phyloP scores from a whole-genome alignment of 805 yeast genomes.

The Cyberlindnera xylosilytica region DNA sequence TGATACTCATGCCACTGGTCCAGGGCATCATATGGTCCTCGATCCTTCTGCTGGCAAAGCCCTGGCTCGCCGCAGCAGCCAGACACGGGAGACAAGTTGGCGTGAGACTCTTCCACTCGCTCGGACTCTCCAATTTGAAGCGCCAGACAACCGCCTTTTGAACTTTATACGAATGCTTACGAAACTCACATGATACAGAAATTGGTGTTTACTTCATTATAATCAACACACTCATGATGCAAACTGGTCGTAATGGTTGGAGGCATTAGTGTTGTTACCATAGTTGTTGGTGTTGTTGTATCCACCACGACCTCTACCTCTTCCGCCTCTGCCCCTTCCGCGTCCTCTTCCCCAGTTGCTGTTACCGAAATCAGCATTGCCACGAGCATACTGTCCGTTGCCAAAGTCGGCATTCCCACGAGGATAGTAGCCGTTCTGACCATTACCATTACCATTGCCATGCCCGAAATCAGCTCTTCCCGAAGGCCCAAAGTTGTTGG shows the following conservation, averaged over 20 bases:
- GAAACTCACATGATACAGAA: too few relatives aligned
- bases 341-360: slow-evolving; percentile 3
- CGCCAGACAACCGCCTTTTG: too few relatives aligned
- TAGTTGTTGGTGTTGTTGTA: slow-evolving; percentile 1
- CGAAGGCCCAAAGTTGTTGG: slow-evolving; percentile 10
- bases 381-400: too few relatives aligned
- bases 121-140: slow-evolving; percentile 10
- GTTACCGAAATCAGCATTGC: slow-evolving; percentile 8
- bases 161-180: neutral
- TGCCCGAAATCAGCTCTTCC: slow-evolving; percentile 12
- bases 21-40: slow-evolving; percentile 50
- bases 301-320: slow-evolving; percentile 17
- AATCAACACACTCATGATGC: neutral
- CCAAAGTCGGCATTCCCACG: slow-evolving; percentile 6
- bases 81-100: slow-evolving; percentile 28
- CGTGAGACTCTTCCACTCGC: slow-evolving; percentile 10
- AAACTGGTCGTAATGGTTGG: neutral
- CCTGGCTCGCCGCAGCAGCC: slow-evolving; percentile 30
- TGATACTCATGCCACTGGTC: slow-evolving; percentile 49
- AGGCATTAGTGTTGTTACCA: too few relatives aligned
- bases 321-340: slow-evolving; percentile 15
- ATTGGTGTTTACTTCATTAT: slow-evolving; percentile 1
- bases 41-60: slow-evolving; percentile 35
- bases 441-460: too few relatives aligned
- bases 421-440: too few relatives aligned